A percentile compares a stretch with the other conserved stretches of the same genome.
Evolutionary conservation across 1,139 yeast genomes (phyloP).

Genomic region (Blastobotrys arbuscula): DNA sequence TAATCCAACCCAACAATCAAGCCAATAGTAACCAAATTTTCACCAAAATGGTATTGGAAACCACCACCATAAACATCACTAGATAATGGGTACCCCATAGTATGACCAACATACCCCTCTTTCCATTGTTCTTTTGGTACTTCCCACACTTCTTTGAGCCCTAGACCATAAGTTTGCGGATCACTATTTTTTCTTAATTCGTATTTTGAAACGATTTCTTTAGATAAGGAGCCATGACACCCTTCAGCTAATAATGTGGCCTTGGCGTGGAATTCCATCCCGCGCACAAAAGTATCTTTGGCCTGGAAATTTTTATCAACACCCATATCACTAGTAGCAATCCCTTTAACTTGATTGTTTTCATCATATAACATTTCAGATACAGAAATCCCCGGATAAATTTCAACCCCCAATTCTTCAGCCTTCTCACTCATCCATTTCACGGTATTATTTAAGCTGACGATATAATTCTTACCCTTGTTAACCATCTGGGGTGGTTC

Average conservation of each 20-base stretch:
- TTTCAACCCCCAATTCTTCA: slow-evolving; percentile 87
- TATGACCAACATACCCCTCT: slow-evolving; percentile 78
- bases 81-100: slow-evolving; percentile 83
- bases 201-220: slow-evolving; percentile 64
- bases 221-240: slow-evolving; percentile 89
- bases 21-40: slow-evolving; percentile 84
- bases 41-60: slow-evolving; percentile 94
- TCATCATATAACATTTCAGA: slow-evolving; percentile 68
- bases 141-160: slow-evolving; percentile 96
- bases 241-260: slow-evolving; percentile 91
- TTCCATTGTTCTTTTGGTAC: slow-evolving; percentile 79
- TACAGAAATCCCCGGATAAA: slow-evolving; percentile 90
- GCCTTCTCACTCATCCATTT: slow-evolving; percentile 83
- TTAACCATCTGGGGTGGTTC: slow-evolving; percentile 92
- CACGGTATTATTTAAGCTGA: slow-evolving; percentile 74
- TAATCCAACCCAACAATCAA: slow-evolving; percentile 89
- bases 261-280: slow-evolving; percentile 93
- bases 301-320: slow-evolving; percentile 68
- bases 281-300: slow-evolving; percentile 78
- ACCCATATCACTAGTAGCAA: slow-evolving; percentile 93
- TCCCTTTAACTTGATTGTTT: slow-evolving; percentile 62
- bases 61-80: slow-evolving; percentile 88
- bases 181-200: slow-evolving; percentile 59
- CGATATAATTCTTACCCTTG: slow-evolving; percentile 70
- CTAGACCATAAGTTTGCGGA: slow-evolving; percentile 90